Evolutionary conservation across 78 protist species (phyloP).

Genomic region (Cavenderia fasciculata): DNA sequence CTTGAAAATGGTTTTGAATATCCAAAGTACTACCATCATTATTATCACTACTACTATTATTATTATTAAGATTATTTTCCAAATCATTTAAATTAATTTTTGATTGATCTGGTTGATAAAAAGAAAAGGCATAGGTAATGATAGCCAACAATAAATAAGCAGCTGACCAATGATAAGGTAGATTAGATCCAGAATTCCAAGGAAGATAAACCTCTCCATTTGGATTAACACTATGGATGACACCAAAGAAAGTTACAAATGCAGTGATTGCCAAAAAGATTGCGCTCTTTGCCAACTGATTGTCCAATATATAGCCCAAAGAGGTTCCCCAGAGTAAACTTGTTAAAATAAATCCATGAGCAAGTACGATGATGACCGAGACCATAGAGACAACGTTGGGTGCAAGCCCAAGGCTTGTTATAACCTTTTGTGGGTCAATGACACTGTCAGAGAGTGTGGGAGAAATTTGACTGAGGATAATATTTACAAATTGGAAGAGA

Average conservation of each 20-base stretch:
- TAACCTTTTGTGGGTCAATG: neutral
- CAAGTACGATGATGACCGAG: slow-evolving; percentile 12
- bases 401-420: neutral
- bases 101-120: neutral
- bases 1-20: no score
- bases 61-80: no score
- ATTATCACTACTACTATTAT: no score
- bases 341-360: slow-evolving; percentile 71
- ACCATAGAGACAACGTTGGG: neutral
- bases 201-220: slow-evolving; percentile 72
- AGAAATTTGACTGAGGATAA: slow-evolving; percentile 36
- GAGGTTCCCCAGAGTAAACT: slow-evolving; percentile 66
- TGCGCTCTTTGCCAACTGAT: slow-evolving; percentile 18
- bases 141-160: slow-evolving; percentile 20
- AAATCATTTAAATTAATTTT: no score
- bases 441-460: neutral
- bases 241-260: slow-evolving; percentile 51
- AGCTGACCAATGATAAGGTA: slow-evolving; percentile 63
- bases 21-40: neutral
- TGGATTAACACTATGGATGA: slow-evolving; percentile 66
- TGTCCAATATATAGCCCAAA: slow-evolving; percentile 20
- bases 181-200: slow-evolving; percentile 31
- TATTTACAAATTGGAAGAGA: slow-evolving; percentile 63
- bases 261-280: slow-evolving; percentile 39
- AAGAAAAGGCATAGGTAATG: slow-evolving; percentile 35